Conservation (phyloP, 1,284 basidiomycete genomes). For the Pholiota adiposa region DNA sequence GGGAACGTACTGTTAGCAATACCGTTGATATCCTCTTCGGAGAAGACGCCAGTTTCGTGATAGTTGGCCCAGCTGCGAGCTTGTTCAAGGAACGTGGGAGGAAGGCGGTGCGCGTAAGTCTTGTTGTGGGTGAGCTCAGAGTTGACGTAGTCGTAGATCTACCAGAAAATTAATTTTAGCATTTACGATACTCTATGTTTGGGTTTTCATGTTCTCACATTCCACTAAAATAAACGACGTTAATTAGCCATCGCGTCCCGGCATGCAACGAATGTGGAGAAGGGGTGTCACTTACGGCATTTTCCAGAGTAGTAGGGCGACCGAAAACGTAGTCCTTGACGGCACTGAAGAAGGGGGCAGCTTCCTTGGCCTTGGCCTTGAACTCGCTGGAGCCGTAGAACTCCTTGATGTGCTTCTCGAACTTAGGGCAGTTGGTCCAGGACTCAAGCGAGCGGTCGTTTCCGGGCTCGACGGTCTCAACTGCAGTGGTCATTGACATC, state of each 20-base stretch:
- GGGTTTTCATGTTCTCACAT: conserved; percentile 46
- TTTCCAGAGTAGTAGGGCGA: conserved; percentile 66
- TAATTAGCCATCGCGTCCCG: not conserved
- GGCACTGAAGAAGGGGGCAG: conserved; percentile 66
- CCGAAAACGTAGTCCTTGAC: conserved; percentile 74
- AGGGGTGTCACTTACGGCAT: conserved; percentile 54
- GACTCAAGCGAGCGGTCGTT: conserved; percentile 85
- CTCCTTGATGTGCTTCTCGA: conserved; percentile 61
- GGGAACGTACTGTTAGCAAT: conserved; percentile 75
- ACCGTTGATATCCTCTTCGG: conserved; percentile 58
- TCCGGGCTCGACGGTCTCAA: conserved; percentile 82
- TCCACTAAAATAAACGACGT: conserved; percentile 51
- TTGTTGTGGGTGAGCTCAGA: conserved; percentile 80
- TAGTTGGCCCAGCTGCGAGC: conserved; percentile 74
- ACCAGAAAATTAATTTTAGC: not conserved
- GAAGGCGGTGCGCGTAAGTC: conserved; percentile 74
- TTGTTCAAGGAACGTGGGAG: conserved; percentile 70
- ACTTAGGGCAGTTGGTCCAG: conserved; percentile 79
- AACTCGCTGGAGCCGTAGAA: conserved; percentile 68
- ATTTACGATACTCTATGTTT: not conserved
- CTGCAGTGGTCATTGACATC: conserved; percentile 33
- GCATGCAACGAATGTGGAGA: not conserved
- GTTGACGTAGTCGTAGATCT: conserved; percentile 81
- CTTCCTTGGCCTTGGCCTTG: conserved; percentile 58
- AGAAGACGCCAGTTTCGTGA: conserved; percentile 82